Evolutionary conservation across 441 rosid species (phyloP).

Genomic region (Erodium moschatum): DNA sequence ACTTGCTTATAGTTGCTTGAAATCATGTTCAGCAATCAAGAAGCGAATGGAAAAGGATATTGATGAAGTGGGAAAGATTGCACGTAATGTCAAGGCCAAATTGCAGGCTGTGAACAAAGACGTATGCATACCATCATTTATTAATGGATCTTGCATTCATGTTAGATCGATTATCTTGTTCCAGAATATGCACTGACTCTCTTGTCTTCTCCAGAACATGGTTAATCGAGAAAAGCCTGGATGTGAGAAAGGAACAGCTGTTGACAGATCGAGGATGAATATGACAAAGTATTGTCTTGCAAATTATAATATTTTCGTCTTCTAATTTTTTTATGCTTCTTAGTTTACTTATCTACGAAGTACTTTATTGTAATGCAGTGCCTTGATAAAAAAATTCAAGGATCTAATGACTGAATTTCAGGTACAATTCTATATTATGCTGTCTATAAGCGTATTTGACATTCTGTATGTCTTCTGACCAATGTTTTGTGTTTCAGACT

Average conservation of each 20-base stretch:
- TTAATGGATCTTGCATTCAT: not conserved
- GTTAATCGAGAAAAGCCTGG: conserved; percentile 79
- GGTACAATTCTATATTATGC: conserved; percentile 30
- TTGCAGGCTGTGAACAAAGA: conserved; percentile 71
- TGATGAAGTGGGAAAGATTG: conserved; percentile 82
- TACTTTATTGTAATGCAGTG: conserved; percentile 36
- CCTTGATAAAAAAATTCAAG: conserved; percentile 48
- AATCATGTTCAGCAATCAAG: conserved; percentile 53
- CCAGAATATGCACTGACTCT: conserved; percentile 14
- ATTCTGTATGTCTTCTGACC: conserved; percentile 19
- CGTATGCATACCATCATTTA: conserved; percentile 26
- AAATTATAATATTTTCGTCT: not conserved
- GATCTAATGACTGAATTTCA: conserved; percentile 82
- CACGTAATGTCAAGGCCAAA: conserved; percentile 64
- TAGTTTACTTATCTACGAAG: not conserved
- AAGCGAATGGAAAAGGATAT: conserved; percentile 85
- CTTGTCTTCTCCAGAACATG: conserved; percentile 41
- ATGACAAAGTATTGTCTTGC: conserved; percentile 46
- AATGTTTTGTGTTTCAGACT: conserved; percentile 37
- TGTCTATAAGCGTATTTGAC: not conserved
- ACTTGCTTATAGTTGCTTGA: not conserved
- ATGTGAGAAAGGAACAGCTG: conserved; percentile 75
- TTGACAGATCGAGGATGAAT: conserved; percentile 81
- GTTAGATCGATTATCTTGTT: conserved; percentile 1
- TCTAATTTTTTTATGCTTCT: not conserved